Percentiles rank a stretch among this genome's conserved stretches.
These are phyloP conservation scores for Litchi chinensis DNA, from an alignment of 345 rosid species.

Conservation along the genomic window DNA sequence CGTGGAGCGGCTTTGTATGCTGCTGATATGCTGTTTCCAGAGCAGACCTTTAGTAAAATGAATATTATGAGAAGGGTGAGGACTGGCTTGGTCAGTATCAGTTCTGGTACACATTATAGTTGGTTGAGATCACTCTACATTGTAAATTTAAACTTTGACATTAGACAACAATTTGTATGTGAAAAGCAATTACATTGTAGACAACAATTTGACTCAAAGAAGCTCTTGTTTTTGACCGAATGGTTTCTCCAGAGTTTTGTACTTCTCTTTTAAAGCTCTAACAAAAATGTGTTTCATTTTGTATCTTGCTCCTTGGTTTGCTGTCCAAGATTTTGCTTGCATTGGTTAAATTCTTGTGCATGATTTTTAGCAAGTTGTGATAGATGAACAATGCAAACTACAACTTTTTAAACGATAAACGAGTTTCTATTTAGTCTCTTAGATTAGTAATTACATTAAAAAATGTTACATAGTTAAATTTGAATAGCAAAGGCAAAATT, in stretches of 20 bases:
- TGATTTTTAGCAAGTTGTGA: no score
- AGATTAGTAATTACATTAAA: no score
- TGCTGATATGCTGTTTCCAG: slow-evolving; percentile 49
- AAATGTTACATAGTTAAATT: no score
- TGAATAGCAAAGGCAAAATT: no score
- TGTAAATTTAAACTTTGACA: slow-evolving; percentile 4
- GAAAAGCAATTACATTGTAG: background rate
- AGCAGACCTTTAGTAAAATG: slow-evolving; percentile 61
- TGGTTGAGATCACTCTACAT: background rate
- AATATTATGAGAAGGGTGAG: slow-evolving; percentile 91
- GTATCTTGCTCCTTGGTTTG: background rate
- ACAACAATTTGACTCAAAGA: background rate
- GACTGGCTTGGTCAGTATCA: slow-evolving; percentile 87
- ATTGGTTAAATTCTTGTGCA: no score
- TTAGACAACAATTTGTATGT: background rate
- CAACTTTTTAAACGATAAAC: no score
- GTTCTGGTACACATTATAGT: slow-evolving; percentile 51
- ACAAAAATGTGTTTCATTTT: background rate
- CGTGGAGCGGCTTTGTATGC: slow-evolving; percentile 90
- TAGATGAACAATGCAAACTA: no score
- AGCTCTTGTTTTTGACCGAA: background rate
- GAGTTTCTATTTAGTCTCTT: no score
- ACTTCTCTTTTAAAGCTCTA: background rate
- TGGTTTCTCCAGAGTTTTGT: background rate
- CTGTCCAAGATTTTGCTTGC: background rate